These are phyloP conservation scores for Secale cereale DNA, from an alignment of 176 grass and related monocot species.

Conservation along the genomic window DNA sequence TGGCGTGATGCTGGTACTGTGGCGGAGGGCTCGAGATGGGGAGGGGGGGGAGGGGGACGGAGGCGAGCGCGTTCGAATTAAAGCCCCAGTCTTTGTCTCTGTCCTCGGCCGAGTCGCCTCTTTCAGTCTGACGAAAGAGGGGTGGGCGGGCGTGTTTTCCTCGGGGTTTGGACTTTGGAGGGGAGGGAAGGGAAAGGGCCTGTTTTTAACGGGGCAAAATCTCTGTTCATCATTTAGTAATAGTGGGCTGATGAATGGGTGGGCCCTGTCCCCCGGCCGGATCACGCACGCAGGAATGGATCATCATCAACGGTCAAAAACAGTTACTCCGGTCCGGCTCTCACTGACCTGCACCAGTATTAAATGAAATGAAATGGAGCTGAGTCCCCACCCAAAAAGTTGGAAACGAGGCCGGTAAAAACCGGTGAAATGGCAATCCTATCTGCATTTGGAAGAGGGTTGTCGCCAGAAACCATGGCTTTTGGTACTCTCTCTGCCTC, in stretches of 20 bases:
- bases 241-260: not conserved
- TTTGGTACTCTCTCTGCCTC: no score
- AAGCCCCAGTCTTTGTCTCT: conserved; percentile 33
- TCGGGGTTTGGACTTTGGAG: conserved; percentile 46
- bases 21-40: conserved; percentile 31
- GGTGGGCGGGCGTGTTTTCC: not conserved
- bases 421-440: no score
- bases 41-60: not conserved
- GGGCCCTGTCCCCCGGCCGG: not conserved
- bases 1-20: not conserved
- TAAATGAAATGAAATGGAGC: not conserved
- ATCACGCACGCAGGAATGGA: not conserved
- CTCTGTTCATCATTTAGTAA: not conserved
- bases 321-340: not conserved
- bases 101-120: conserved; percentile 16
- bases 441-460: no score
- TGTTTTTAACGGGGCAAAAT: not conserved
- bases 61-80: conserved; percentile 82
- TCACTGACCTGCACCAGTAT: not conserved
- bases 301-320: conserved; percentile 3
- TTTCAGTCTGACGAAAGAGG: no score
- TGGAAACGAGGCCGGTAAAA: no score
- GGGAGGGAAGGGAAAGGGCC: not conserved
- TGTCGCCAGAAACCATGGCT: no score
- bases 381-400: no score